A percentile compares a stretch with the other conserved stretches of the same genome.
These are phyloP conservation scores for Dispira parvispora DNA, from an alignment of 192 early-diverging fungal species.

Conservation along the genomic window DNA sequence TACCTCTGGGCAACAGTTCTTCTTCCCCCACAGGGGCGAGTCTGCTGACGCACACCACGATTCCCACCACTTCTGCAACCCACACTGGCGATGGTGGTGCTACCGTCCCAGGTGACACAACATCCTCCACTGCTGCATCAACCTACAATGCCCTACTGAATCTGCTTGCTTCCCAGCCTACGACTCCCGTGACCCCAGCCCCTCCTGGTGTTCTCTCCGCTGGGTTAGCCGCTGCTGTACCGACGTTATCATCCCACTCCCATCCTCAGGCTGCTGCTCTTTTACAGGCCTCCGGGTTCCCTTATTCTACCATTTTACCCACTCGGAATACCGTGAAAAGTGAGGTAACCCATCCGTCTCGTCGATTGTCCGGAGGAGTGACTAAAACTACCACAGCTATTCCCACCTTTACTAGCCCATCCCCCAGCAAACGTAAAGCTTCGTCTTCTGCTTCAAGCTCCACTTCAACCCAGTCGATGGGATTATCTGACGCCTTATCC, in stretches of 20 bases:
- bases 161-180: conserved; percentile 22
- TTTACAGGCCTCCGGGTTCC: neutral
- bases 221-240: no score
- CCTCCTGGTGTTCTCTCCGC: neutral
- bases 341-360: no score
- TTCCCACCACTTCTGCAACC: neutral
- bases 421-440: no score
- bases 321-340: neutral
- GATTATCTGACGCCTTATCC: no score
- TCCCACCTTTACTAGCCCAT: no score
- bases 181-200: conserved; percentile 14
- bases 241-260: no score
- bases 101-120: neutral
- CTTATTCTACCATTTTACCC: neutral
- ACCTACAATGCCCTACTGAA: conserved; percentile 13
- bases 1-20: neutral
- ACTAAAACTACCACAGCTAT: no score
- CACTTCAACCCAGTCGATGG: no score
- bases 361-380: no score
- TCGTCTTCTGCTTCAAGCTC: no score
- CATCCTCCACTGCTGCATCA: neutral
- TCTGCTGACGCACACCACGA: neutral
- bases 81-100: neutral
- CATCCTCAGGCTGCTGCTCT: neutral
- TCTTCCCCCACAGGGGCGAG: neutral